Evolutionary conservation across 2,329 filamentous ascomycete species (phyloP), one percentile per base, ranked within the genome.

Genomic region (Bipolaris bicolor): DNA sequence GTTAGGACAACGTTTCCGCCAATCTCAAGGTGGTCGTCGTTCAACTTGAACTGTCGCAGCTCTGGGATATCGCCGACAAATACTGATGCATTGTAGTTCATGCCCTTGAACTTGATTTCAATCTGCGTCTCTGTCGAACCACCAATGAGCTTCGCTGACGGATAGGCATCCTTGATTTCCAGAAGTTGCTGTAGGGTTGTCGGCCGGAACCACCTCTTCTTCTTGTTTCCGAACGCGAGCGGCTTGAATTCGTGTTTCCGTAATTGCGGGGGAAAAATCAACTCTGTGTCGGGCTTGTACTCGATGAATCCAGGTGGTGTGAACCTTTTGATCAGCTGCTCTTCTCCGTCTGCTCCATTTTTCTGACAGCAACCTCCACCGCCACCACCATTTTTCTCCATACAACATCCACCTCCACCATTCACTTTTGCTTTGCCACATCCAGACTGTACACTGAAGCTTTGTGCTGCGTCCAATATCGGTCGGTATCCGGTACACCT

Each of bases 81-180:
- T 0, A 99, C 90, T 0, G 93, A 97, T 1, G 91, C 87, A 3
- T 89, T 89, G 73, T 98, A 98, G 67, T 92, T 86, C 82, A 97
- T 86, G 1, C 89, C 92, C 80, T 98, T 98, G 84, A 99, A 98
- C 78, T 97, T 97, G 79, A 96, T 90, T 78, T 99, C 95, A 59
- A 99, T 98, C 77, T 98, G 95, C 0, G 94, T 98, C 77, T 99
- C 95, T 2, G 93, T 96, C 74, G 92, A 97, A 60, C 95, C 95
- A 48, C 92, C 94, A 60, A 99, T 97, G 60, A 99, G 87, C 77
- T 98, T 99, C 4, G 94, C 92, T 24, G 88, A 87, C 0, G 94
- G 94, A 65, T 92, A 89, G 0, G 85, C 87, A 67, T 83, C 88
- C 80, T 98, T 98, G 79, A 99, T 97, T 72, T 97, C 90, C 15